Evolutionary conservation across 352 stramenopile species (phyloP), one percentile per base, ranked within the genome.

Genomic region (Globisporangium carolinianum): DNA sequence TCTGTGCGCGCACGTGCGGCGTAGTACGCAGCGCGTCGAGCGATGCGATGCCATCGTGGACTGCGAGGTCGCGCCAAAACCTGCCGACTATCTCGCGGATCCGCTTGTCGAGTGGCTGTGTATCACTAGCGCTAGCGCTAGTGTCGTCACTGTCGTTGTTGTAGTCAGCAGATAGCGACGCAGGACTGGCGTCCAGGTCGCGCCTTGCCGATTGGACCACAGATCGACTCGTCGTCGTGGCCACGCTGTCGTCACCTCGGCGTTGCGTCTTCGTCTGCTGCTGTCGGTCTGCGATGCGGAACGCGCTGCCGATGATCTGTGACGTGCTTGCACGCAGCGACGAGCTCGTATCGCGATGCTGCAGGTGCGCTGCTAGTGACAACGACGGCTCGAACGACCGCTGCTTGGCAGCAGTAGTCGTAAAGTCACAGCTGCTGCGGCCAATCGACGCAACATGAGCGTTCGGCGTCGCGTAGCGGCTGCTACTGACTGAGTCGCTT

Each of bases 21-120:
- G 43, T 65, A 57, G 10, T 55, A 60, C 7, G 63, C 49, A 32
- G 55, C n/a, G n/a, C 58, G n/a, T 72, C 66, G 4, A 70, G 60
- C 0, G 54, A 64, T 6, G 57, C 59, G 8, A 69, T 51, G 11
- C 70, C 53, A 17, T 60, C 53, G 17, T 62, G 71, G 8, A 62
- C 62, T 51, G 64, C 56, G 41, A 76, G 49, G 15, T 76, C 68
- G 6, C 51, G 57, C 68, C 68, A 76, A 32, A 76, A 42, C 5
- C 42, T 39, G 37, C 73, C 53, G 18, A 73, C 49, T 4, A 57
- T 47, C 37, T n/a, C 51, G 5, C 61, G 64, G 36, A 73, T 56
- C 32, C 56, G 45, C 7, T 41, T 17, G 52, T 73, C 62, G 18
- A 76, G 47, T 24, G 68, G 71, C 36, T 10, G 32, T 12, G 41